Evolutionary conservation across 768 basidiomycete genomes (phyloP), one percentile per base, ranked within the genome.

Genomic region (Arthromyces matolae): DNA sequence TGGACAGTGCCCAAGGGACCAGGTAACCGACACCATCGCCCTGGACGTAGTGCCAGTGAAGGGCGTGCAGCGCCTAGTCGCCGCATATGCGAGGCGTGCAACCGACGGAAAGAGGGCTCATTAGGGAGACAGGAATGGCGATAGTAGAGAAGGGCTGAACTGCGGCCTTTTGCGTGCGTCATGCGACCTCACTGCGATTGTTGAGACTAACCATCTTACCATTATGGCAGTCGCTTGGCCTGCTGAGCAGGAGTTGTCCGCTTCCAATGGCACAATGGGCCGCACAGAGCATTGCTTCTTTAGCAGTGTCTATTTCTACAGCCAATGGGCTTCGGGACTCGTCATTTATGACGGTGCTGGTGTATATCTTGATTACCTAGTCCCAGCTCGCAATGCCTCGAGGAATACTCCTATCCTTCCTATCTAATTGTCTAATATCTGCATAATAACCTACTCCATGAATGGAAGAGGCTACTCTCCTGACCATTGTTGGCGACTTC

Each of bases 31-130:
- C 52, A 47, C 23, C 58, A 52, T 34, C 50, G 53, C n/a, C n/a
- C n/a, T 29, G 52, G 49, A 35, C 50, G 54, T 16, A 65, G 61
- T 51, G 47, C 46, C 18, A 50, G 54, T 10, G 52, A 53, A 38
- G 54, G 55, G 6, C 51, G 54, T 47, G 51, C 20, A 33, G 37
- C 42, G 3, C 41, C 39, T 4, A 53, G 64, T 8, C 55, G 63
- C 25, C 57, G 71, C 37, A 70, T 66, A 50, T 73, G 71, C 51
- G 70, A 66, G 50, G 71, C 71, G 18, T 73, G 71, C 50, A 67
- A 70, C 51, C 66, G 67, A 50, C 59, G 63, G 48, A 65, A 60
- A 34, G 31, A 38, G 8, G 47, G 47, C 14, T 23, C 42, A 7
- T 37, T 45, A 5, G 51, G 50, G 33, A 47, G 35, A 34, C 51